Percentiles rank a stretch among this genome's conserved stretches.
Conservation (phyloP, 1,284 basidiomycete genomes). For the Puccinia polysora region DNA sequence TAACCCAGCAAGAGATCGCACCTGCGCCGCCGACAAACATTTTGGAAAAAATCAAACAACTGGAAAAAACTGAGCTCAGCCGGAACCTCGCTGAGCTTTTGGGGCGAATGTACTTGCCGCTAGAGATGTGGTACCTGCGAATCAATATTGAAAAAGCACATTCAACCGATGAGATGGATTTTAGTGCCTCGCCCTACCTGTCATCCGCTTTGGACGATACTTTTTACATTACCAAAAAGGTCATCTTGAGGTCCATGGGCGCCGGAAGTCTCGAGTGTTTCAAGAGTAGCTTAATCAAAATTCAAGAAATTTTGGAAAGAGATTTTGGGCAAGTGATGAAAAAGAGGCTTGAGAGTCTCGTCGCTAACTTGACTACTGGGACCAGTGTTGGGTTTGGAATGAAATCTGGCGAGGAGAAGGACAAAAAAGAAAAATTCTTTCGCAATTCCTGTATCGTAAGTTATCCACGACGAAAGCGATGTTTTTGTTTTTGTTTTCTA, state of each 20-base stretch:
- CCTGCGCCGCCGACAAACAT: background rate
- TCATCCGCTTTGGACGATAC: constrained; percentile 76
- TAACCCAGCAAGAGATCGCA: background rate
- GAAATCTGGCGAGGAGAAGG: constrained; percentile 56
- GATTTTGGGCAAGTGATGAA: constrained; percentile 74
- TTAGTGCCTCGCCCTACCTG: constrained; percentile 56
- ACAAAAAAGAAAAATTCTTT: constrained; percentile 72
- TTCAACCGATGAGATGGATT: constrained; percentile 27
- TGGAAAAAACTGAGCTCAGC: constrained; percentile 21
- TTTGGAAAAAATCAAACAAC: constrained; percentile 1
- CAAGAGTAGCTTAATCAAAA: constrained; percentile 60
- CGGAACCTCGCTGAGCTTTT: constrained; percentile 5
- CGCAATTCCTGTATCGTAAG: constrained; percentile 73
- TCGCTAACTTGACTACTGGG: constrained; percentile 49
- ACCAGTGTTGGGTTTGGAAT: constrained; percentile 55
- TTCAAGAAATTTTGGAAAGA: constrained; percentile 69
- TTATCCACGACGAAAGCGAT: constrained; percentile 45
- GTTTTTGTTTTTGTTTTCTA: background rate
- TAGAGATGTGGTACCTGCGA: constrained; percentile 26
- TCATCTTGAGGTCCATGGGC: constrained; percentile 68
- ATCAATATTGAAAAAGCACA: constrained; percentile 40
- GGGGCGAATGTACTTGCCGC: constrained; percentile 14
- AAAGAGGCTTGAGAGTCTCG: constrained; percentile 67
- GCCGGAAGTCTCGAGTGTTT: constrained; percentile 66
- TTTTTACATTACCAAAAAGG: constrained; percentile 84